Percentiles rank a stretch among this genome's conserved stretches.
Conservation (phyloP, 225 moss, liverwort and hornwort species). For the Pleurozium schreberi region DNA sequence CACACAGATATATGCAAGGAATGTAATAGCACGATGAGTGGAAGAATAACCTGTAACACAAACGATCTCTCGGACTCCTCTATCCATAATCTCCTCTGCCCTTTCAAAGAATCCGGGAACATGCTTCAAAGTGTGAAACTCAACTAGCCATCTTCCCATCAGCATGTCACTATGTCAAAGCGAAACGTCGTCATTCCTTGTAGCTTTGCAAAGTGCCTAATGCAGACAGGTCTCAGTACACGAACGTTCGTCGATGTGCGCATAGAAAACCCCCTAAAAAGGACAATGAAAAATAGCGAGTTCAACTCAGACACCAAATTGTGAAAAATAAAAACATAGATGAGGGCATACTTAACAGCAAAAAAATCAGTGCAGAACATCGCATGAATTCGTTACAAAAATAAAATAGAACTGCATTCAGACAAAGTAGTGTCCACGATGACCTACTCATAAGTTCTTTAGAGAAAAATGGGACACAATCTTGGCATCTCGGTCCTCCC, state of each 20-base stretch:
- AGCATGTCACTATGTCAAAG: background rate
- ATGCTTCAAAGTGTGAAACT: slow-evolving; percentile 53
- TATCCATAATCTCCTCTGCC: slow-evolving; percentile 47
- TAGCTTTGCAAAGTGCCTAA: background rate
- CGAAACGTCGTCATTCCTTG: background rate
- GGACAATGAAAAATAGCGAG: too few species aligned
- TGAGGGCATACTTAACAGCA: too few species aligned
- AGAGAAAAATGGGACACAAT: background rate
- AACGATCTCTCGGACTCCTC: slow-evolving; percentile 18
- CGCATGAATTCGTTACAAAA: background rate
- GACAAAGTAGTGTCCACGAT: background rate
- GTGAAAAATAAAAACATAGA: background rate
- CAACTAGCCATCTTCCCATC: background rate
- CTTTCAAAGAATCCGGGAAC: slow-evolving; percentile 54
- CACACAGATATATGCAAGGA: too few species aligned
- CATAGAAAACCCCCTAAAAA: too few species aligned
- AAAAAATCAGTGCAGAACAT: background rate
- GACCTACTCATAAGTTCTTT: background rate
- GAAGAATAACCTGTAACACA: too few species aligned
- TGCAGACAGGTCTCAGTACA: background rate
- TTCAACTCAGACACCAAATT: background rate
- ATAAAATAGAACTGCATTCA: rapidly evolving
- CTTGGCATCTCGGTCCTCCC: background rate
- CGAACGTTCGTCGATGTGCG: background rate
- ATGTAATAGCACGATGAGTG: too few species aligned